phyloP scores from a whole-genome alignment of 1,139 yeast species.

The Taphrina wiesneri region DNA sequence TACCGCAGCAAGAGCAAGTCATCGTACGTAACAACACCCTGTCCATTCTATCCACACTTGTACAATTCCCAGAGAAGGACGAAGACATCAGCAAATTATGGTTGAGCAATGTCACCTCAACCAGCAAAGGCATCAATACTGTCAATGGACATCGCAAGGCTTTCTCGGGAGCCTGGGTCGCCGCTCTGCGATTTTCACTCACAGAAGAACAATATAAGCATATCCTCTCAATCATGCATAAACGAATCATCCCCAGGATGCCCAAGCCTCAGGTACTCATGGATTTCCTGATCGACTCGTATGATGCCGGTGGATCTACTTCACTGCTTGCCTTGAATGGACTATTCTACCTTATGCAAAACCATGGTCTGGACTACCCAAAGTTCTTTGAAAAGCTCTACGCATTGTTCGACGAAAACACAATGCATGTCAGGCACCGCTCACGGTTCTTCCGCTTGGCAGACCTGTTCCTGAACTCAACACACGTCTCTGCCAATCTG shows the following conservation, averaged over 20 bases:
- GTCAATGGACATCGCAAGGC: conserved; percentile 56
- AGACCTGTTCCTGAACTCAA: conserved; percentile 80
- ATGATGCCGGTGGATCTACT: conserved; percentile 53
- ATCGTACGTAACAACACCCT: conserved; percentile 31
- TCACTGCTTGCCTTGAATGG: conserved; percentile 78
- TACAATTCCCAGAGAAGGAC: conserved; percentile 31
- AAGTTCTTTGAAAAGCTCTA: conserved; percentile 82
- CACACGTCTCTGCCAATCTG: conserved; percentile 79
- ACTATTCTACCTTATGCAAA: conserved; percentile 78
- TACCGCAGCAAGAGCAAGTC: conserved; percentile 1
- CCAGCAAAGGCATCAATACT: conserved; percentile 7
- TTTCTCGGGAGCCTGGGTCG: conserved; percentile 69
- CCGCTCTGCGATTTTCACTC: conserved; percentile 55
- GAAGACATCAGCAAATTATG: conserved; percentile 34
- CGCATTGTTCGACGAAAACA: conserved; percentile 68
- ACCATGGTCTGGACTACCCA: conserved; percentile 86
- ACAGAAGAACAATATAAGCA: conserved; percentile 63
- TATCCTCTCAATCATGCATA: conserved; percentile 70
- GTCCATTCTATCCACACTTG: conserved; percentile 35
- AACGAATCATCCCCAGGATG: conserved; percentile 78
- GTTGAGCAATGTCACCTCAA: conserved; percentile 37
- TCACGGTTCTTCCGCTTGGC: conserved; percentile 85
- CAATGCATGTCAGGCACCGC: conserved; percentile 75
- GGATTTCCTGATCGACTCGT: conserved; percentile 92
- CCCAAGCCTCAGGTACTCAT: conserved; percentile 76